A percentile compares a stretch with the other conserved stretches of the same genome.
Evolutionary conservation across 2,329 filamentous ascomycete genomes (phyloP).

Genomic region (Grosmannia serpens): DNA sequence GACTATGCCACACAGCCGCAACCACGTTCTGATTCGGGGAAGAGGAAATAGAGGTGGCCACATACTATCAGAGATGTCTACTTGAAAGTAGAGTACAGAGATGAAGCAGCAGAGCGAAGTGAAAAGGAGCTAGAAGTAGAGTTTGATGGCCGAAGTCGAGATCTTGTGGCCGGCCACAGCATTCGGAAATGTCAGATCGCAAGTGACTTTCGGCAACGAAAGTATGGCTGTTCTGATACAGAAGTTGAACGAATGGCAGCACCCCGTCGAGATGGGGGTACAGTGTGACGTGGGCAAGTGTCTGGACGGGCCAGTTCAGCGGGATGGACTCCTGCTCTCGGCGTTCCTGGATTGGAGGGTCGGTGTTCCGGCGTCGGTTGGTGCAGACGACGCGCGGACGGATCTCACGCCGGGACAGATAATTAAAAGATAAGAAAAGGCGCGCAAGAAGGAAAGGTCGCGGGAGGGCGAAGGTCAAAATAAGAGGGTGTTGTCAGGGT

Average conservation of each 20-base stretch:
- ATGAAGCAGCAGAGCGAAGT: not conserved
- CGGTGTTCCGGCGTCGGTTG: not conserved
- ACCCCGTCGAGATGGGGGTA: not conserved
- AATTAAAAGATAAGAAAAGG: not conserved
- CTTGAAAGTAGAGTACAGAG: not conserved
- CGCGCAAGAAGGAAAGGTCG: not conserved
- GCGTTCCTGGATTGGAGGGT: not conserved
- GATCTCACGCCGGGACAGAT: not conserved
- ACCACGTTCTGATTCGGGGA: too few relatives aligned
- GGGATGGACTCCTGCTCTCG: not conserved
- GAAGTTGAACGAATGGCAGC: not conserved
- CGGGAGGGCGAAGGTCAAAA: not conserved
- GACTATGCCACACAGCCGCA: too few relatives aligned
- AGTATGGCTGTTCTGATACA: not conserved
- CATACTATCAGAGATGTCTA: not conserved
- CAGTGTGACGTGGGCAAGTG: not conserved
- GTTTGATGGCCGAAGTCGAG: not conserved
- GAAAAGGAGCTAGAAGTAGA: not conserved
- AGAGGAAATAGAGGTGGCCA: not conserved
- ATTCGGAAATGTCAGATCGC: not conserved
- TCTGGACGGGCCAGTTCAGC: not conserved
- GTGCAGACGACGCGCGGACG: not conserved
- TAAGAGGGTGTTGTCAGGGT: not conserved
- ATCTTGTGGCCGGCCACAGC: constrained; percentile 2
- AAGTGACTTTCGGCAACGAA: not conserved